These are phyloP conservation scores for Fraxinus nigra DNA, from an alignment of 305 asterid species.

Conservation along the genomic window DNA sequence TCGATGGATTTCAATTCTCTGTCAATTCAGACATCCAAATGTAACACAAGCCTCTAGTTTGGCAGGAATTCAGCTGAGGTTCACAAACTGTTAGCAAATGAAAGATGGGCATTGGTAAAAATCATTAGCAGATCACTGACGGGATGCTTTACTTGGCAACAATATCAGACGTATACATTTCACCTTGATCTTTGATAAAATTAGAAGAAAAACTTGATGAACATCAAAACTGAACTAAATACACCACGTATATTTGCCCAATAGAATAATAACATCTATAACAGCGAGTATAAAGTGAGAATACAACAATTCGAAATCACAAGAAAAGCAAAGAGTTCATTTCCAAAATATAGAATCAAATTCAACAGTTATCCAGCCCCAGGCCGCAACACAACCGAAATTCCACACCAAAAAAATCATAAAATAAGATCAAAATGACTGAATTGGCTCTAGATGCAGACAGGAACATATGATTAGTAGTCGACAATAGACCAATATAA, in stretches of 20 bases:
- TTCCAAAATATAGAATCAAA: constrained; percentile 24
- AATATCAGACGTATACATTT: neutral
- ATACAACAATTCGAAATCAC: constrained; percentile 20
- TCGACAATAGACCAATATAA: neutral
- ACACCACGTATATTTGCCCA: neutral
- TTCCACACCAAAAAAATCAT: neutral
- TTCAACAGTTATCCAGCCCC: constrained; percentile 15
- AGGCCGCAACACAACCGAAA: neutral
- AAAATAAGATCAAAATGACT: neutral
- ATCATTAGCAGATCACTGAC: neutral
- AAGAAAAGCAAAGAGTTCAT: constrained; percentile 15
- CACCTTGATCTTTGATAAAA: neutral
- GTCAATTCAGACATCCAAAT: neutral
- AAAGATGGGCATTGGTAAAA: neutral
- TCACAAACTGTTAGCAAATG: neutral
- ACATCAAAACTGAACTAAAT: neutral
- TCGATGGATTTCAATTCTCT: neutral
- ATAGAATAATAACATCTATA: neutral
- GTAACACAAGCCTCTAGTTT: neutral
- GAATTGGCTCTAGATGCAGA: neutral
- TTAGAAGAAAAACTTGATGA: neutral
- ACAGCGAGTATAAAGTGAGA: neutral
- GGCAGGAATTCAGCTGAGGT: neutral
- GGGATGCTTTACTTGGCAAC: neutral
- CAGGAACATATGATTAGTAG: neutral